Evolutionary conservation across 208 protist species (phyloP), one percentile per base, ranked within the genome.

Genomic region (Leishmania martiniquensis): DNA sequence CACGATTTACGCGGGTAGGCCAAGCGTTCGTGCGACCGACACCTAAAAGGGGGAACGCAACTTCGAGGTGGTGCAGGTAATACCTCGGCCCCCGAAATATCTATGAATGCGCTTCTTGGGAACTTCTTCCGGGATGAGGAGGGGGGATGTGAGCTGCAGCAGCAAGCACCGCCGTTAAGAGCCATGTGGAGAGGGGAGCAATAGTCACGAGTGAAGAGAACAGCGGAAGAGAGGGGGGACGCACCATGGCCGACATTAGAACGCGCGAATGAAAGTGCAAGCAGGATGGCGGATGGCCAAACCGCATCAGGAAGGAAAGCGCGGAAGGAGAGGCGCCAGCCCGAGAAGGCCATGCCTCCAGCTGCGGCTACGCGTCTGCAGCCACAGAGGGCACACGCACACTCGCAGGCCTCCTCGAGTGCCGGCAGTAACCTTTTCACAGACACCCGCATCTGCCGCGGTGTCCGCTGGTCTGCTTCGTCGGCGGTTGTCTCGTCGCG

Each of bases 1-100:
- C 39, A 32, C 17, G 9, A 69, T 69, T 37, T 54, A 68, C 17
- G 32, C 82, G 62, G 63, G 59, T 74, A 73, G 34, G 51, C 42
- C 65, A 22, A 4, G 20, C 42, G n/a, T 6, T 47, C 65, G n/a
- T 32, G 42, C 25, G 25, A n/a, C 39, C 25, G 9, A 76, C 5
- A 10, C 22, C 17, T 3, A 29, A 52, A 69, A 12, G 29, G 65
- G 25, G 39, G n/a, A 44, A 25, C 10, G 65, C 65, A 44, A 37
- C 12, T 5, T 51, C 7, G 42, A 69, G 32, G 20, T 42, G 32
- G 51, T 20, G 15, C 13, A 49, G 39, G 25, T 20, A 32, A 20
- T 10, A 7, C 37, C 42, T 12, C 22, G 0, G 34, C 25, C 20
- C 42, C 65, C 42, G 42, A 2, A 22, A 51, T 29, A 20, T 34